Evolutionary conservation across 192 early-diverging fungal species (phyloP).

Genomic region (Neocallimastix lanati): DNA sequence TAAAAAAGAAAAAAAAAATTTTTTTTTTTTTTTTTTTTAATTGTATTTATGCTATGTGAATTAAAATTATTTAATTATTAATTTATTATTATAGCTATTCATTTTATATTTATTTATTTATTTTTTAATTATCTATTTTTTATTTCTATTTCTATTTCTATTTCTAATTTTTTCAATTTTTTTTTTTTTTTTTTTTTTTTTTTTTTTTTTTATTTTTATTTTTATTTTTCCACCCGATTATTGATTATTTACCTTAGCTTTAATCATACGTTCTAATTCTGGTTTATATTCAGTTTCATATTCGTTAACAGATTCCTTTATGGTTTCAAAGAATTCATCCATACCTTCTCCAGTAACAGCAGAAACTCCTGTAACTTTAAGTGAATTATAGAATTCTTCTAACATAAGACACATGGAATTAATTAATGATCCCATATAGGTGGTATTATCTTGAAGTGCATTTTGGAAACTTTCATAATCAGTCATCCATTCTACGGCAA

Average conservation of each 20-base stretch:
- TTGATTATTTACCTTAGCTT: constrained; percentile 34
- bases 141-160: no score
- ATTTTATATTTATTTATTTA: no score
- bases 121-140: no score
- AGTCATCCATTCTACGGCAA: constrained; percentile 89
- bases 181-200: constrained; percentile 41
- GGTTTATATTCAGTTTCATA: constrained; percentile 82
- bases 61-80: no score
- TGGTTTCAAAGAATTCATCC: constrained; percentile 65
- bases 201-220: constrained; percentile 45
- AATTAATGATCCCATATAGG: constrained; percentile 84
- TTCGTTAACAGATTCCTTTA: constrained; percentile 63
- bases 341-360: constrained; percentile 86
- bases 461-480: constrained; percentile 89
- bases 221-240: no score
- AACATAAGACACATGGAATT: constrained; percentile 88
- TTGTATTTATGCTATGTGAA: no score
- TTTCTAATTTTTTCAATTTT: no score
- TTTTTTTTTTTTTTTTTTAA: no score
- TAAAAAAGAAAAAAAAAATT: no score
- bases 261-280: constrained; percentile 52
- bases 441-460: constrained; percentile 59
- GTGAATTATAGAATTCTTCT: constrained; percentile 84
- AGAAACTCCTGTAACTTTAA: constrained; percentile 48
- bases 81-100: no score